Evolutionary conservation across 2,329 filamentous ascomycete species (phyloP).

Genomic region (Sclerotinia minor): DNA sequence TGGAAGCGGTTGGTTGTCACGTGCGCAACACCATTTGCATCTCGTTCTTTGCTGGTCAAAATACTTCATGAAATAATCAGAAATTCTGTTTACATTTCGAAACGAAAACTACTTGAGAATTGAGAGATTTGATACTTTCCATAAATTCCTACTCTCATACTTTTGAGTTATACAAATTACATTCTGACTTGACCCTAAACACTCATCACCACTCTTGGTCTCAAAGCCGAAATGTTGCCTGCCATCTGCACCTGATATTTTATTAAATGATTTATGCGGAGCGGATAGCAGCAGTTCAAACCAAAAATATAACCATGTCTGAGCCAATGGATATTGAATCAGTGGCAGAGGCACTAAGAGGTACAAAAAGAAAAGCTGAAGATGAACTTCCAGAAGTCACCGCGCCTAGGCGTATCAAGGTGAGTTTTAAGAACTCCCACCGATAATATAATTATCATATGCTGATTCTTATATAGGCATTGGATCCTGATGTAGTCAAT

Average conservation of each 20-base stretch:
- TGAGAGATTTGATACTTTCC: background rate
- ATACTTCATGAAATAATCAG: background rate
- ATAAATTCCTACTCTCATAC: background rate
- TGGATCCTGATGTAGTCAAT: slow-evolving; percentile 92
- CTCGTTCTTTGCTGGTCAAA: background rate
- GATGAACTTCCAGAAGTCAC: slow-evolving; percentile 44
- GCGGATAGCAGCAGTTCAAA: background rate
- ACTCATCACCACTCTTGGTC: background rate
- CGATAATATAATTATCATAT: slow-evolving; percentile 15
- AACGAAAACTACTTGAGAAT: too few species aligned
- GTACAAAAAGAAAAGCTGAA: slow-evolving; percentile 52
- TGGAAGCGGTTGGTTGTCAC: too few species aligned
- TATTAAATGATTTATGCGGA: background rate
- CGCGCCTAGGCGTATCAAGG: slow-evolving; percentile 52
- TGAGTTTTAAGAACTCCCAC: slow-evolving; percentile 31
- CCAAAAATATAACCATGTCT: slow-evolving; percentile 27
- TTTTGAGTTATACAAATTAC: background rate
- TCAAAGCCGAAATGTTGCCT: slow-evolving; percentile 14
- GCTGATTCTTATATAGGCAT: slow-evolving; percentile 58
- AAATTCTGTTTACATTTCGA: background rate
- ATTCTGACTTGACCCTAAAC: background rate
- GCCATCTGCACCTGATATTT: background rate
- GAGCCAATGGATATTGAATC: slow-evolving; percentile 49
- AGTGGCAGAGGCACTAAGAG: slow-evolving; percentile 34
- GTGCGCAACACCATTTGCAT: background rate